Conservation (phyloP, 2,329 filamentous ascomycete genomes). For the Xylogone sp. region DNA sequence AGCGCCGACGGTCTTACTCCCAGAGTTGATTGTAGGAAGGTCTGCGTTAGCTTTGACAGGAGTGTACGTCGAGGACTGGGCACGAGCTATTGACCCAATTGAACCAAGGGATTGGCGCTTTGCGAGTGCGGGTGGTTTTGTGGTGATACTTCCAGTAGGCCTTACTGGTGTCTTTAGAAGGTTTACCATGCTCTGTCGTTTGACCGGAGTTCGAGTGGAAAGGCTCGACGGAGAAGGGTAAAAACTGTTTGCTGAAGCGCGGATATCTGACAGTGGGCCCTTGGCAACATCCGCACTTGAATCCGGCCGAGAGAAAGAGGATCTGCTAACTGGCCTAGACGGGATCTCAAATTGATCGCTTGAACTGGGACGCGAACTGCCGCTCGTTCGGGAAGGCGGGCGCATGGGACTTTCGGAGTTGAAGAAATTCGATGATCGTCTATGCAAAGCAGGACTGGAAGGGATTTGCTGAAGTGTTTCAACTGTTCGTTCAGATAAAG, state of each 20-base stretch:
- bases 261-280: constrained; percentile 33
- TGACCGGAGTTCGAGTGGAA: constrained; percentile 41
- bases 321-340: constrained; percentile 45
- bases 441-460: constrained; percentile 67
- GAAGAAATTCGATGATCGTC: constrained; percentile 70
- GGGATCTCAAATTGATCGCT: constrained; percentile 61
- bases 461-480: constrained; percentile 78
- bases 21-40: constrained; percentile 29
- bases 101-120: constrained; percentile 33
- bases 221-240: constrained; percentile 36
- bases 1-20: constrained; percentile 42
- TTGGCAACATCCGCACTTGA: constrained; percentile 46
- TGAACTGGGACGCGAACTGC: constrained; percentile 34
- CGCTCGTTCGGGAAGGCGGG: constrained; percentile 32
- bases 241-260: constrained; percentile 40
- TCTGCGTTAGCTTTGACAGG: constrained; percentile 23
- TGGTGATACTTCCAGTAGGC: not conserved
- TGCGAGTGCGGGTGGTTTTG: not conserved
- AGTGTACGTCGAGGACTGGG: constrained; percentile 22
- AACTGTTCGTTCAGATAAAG: constrained; percentile 78
- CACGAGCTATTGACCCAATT: constrained; percentile 24
- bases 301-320: constrained; percentile 47
- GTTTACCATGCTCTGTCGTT: constrained; percentile 30
- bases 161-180: constrained; percentile 32
- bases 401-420: constrained; percentile 56